Base-by-base conservation (phyloP, 768 basidiomycete genomes). In the Pholiota molesta region DNA sequence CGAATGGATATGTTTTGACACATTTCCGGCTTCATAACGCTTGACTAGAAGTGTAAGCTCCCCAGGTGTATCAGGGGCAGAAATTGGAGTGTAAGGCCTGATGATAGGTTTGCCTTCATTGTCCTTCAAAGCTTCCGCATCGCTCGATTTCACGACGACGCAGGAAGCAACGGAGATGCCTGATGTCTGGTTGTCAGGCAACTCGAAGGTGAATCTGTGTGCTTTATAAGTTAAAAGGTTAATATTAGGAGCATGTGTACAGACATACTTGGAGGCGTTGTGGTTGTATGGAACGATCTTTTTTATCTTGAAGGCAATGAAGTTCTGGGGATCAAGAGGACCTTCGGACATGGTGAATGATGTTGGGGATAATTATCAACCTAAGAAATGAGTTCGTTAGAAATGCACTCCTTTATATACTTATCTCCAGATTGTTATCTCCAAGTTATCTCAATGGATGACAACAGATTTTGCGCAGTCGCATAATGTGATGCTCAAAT, bases 61-160 rank as follows among this genome's bases (percentile, higher is more conserved):
- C 23, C 93, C 94, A 57, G 84, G 83, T 8, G 79, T 68, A 60
- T 94, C 86, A 10, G 91, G 83, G 0, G 85, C 76, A 19, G 95
- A 95, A 66, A 94, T 85, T 53, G 97, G 95, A 0, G 97, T 98
- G 76, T 97, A 99, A 0, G 97, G 93, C 55, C 95, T 85, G 64
- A 90, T 80, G 74, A 94, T 86, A 52, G 93, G 91, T 66, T 93
- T 93, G 64, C 94, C 96, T 69, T 93, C 92, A 68, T 74, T 78
- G 72, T 88, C 88, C 63, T 84, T 83, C 42, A 90, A 76, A 26
- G 77, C 80, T 52, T 86, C 84, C 16, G 85, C 80, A 63, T 88
- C 83, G 0, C 90, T 86, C 9, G 93, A 79, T 75, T 87, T 90
- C 66, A 95, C 84, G 57, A 92, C 71, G 13, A 99, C 77, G 64